Percentiles rank a stretch among this genome's conserved stretches.
Conservation (phyloP, 176 grass and related monocot genomes). For the Melocanna baccifera region DNA sequence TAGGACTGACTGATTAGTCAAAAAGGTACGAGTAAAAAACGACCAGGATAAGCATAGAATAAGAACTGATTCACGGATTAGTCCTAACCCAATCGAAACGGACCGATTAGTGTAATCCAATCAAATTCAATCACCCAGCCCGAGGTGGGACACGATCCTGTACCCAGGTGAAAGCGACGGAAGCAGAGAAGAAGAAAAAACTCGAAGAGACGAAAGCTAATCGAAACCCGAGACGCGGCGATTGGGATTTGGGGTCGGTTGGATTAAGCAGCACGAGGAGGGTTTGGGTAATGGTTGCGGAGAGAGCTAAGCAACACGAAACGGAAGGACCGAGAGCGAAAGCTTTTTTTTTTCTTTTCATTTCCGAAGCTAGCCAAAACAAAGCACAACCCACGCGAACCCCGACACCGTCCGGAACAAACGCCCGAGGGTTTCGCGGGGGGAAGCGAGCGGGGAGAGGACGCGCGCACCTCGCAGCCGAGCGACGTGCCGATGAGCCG, state of each 20-base stretch:
- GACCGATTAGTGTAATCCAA: not conserved
- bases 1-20: not conserved
- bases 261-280: not conserved
- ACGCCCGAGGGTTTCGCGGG: not conserved
- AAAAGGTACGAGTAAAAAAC: not conserved
- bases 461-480: constrained; percentile 50
- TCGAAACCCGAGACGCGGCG: not conserved
- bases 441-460: not conserved
- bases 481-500: constrained; percentile 48
- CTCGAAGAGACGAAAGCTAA: too few species aligned
- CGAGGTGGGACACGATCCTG: not conserved
- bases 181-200: not conserved
- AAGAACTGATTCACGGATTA: not conserved
- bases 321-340: not conserved
- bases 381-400: not conserved
- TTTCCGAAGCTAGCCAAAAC: not conserved
- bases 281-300: not conserved
- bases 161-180: constrained; percentile 23
- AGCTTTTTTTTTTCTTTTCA: not conserved
- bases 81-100: not conserved
- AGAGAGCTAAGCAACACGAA: not conserved
- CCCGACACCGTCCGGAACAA: not conserved
- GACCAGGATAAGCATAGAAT: not conserved
- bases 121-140: not conserved
- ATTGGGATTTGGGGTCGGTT: not conserved